These are phyloP conservation scores for Leptographium lundbergii DNA, from an alignment of 2,329 filamentous ascomycete species.

Conservation along the genomic window DNA sequence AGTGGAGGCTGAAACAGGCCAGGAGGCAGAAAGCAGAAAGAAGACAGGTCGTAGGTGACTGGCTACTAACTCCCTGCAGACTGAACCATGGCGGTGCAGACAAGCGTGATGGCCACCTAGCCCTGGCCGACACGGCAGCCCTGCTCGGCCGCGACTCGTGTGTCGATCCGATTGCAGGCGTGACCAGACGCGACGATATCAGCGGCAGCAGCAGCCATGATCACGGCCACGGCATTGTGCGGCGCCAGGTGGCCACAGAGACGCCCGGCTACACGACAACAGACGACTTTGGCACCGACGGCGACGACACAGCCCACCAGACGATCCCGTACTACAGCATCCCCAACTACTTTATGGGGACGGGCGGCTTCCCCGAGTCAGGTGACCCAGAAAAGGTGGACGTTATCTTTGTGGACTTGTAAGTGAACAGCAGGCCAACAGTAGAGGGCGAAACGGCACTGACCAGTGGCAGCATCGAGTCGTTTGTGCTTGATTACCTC, in stretches of 20 bases:
- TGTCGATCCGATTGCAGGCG: slow-evolving; percentile 26
- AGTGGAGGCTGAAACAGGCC: background rate
- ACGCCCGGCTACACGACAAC: slow-evolving; percentile 39
- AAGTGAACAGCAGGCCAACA: slow-evolving; percentile 10
- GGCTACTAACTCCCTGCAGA: slow-evolving; percentile 11
- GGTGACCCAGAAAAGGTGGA: slow-evolving; percentile 34
- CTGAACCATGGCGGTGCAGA: slow-evolving; percentile 29
- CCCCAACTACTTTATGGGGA: slow-evolving; percentile 37
- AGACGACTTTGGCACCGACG: slow-evolving; percentile 42
- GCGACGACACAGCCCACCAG: slow-evolving; percentile 42
- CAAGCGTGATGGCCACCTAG: slow-evolving; percentile 15
- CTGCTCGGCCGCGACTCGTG: slow-evolving; percentile 29
- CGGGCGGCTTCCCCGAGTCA: slow-evolving; percentile 31
- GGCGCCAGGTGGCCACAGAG: slow-evolving; percentile 31
- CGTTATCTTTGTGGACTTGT: slow-evolving; percentile 41
- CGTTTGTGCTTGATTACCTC: slow-evolving; percentile 22
- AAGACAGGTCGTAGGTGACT: background rate
- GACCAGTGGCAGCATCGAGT: slow-evolving; percentile 21
- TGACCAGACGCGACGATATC: slow-evolving; percentile 1
- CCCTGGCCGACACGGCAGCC: slow-evolving; percentile 22
- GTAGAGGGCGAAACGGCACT: background rate
- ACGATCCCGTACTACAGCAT: slow-evolving; percentile 31
- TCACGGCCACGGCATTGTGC: slow-evolving; percentile 21
- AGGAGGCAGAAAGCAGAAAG: background rate
- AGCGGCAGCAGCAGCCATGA: slow-evolving; percentile 14